Conservation (phyloP, 1,284 basidiomycete species). For the Schizophyllum commune region DNA sequence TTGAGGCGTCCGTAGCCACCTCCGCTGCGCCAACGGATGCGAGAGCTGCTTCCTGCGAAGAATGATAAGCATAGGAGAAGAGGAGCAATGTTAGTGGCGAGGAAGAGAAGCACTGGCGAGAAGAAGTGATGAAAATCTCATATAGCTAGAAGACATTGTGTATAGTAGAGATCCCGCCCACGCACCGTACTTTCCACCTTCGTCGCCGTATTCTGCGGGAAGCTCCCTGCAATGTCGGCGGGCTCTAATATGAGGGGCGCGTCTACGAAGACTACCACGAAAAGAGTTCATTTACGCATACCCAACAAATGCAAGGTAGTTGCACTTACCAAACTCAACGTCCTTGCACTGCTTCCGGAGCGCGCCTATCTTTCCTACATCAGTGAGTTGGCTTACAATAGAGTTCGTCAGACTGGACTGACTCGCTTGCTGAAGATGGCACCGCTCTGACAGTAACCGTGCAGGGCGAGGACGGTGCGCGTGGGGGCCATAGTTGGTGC, state of each 20-base stretch:
- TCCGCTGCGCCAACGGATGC: conserved; percentile 52
- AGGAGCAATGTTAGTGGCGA: no score
- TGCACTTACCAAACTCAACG: conserved; percentile 12
- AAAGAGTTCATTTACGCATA: no score
- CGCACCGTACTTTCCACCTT: not conserved
- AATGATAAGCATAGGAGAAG: no score
- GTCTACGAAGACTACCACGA: conserved; percentile 66
- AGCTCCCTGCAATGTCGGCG: conserved; percentile 53
- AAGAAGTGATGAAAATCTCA: no score
- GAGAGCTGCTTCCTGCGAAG: conserved; percentile 19
- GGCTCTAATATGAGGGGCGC: conserved; percentile 69
- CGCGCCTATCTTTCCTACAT: conserved; percentile 54
- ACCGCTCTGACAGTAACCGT: conserved; percentile 79
- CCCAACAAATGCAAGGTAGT: no score
- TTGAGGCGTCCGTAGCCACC: conserved; percentile 28
- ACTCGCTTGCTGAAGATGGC: conserved; percentile 77
- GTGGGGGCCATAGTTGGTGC: not conserved
- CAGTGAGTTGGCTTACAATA: conserved; percentile 7
- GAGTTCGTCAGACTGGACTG: conserved; percentile 16
- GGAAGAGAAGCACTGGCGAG: no score
- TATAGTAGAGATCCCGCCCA: not conserved
- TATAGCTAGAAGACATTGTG: no score
- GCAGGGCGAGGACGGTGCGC: not conserved
- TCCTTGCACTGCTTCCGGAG: conserved; percentile 64
- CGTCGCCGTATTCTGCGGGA: conserved; percentile 11